Base-by-base conservation (phyloP, 106 monocot species). In the Dendrobium catenatum region DNA sequence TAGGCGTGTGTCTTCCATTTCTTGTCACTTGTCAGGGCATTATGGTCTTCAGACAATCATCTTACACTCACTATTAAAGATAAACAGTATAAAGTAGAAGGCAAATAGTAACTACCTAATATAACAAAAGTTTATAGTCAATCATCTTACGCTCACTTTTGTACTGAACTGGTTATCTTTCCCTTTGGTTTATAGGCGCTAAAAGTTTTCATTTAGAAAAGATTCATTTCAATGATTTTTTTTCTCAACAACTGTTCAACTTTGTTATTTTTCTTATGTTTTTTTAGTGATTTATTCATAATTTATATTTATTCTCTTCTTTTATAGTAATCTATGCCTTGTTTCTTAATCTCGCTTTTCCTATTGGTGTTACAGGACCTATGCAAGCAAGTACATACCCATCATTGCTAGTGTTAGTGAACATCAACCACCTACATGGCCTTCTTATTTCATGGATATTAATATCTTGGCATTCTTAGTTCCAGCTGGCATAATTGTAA, bases 361-460 rank as follows among this genome's bases (percentile, higher is more conserved):
- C 81, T 74, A 24, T 46, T 54, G 18, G 9, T 88, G 44, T 80
- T 40, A 81, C 93, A 95, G 95, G 80, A 94, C 97, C 42, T 97
- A 97, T 85, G 97, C 97, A 86, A 97, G 94, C 97, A 97, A 97
- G 81, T 97, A 97, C 83, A 97, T 97, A 78, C 94, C 97, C 48
- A 97, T 97, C 59, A 97, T 97, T 83, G 97, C 94, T 20, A 97
- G 94, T 85, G 97, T 97, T 73, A 97, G 97, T 83, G 97, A 97
- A 81, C 97, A 97, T 89, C 97, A 97, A 77, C 97, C 97, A 47
- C 97, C 97, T 55, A 97, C 97, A 9, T 94, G 97, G 97, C 97
- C 97, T 40, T 97, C 94, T 10, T 97, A 97, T 92, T 97, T 97
- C 79, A 97, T 94, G 94, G 97, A 97, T 75, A 92, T 94, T 81